Evolutionary conservation across 2,329 filamentous ascomycete genomes (phyloP).

Genomic region (Fusarium irregulare): DNA sequence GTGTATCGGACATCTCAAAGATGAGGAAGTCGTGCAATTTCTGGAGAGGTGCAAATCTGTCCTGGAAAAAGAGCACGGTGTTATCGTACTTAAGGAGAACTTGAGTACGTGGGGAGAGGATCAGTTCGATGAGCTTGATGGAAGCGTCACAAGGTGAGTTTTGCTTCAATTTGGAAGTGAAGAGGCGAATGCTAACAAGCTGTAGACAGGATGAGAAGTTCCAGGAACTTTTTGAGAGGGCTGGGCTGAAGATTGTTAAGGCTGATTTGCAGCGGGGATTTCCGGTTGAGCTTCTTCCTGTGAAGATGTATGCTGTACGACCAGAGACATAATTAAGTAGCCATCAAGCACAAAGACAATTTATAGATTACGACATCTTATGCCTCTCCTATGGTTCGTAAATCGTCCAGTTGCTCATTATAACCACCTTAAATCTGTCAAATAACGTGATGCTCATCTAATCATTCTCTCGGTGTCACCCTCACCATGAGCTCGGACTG

Average conservation of each 20-base stretch:
- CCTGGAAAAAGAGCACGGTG: slow-evolving; percentile 42
- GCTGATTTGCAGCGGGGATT: slow-evolving; percentile 80
- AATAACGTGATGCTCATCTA: too few relatives aligned
- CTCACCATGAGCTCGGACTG: slow-evolving; percentile 49
- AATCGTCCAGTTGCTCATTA: neutral
- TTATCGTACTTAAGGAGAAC: slow-evolving; percentile 73
- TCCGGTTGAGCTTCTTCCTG: slow-evolving; percentile 72
- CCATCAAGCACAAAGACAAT: neutral
- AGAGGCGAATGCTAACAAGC: neutral
- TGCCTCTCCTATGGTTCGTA: too few relatives aligned
- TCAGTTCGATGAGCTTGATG: slow-evolving; percentile 80
- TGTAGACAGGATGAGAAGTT: slow-evolving; percentile 74
- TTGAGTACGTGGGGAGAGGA: slow-evolving; percentile 68
- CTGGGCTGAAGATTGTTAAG: slow-evolving; percentile 74
- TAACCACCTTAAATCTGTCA: neutral
- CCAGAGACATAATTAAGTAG: slow-evolving; percentile 49
- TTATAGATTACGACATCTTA: neutral
- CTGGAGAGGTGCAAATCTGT: slow-evolving; percentile 68
- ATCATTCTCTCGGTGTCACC: neutral
- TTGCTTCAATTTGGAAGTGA: neutral
- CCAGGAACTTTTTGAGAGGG: slow-evolving; percentile 72
- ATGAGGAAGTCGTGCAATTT: slow-evolving; percentile 76
- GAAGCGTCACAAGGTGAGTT: slow-evolving; percentile 75
- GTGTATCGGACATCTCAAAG: slow-evolving; percentile 86
- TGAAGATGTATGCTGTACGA: slow-evolving; percentile 81